Conservation (phyloP, 2,329 filamentous ascomycete species). For the Phialophora verrucosa region DNA sequence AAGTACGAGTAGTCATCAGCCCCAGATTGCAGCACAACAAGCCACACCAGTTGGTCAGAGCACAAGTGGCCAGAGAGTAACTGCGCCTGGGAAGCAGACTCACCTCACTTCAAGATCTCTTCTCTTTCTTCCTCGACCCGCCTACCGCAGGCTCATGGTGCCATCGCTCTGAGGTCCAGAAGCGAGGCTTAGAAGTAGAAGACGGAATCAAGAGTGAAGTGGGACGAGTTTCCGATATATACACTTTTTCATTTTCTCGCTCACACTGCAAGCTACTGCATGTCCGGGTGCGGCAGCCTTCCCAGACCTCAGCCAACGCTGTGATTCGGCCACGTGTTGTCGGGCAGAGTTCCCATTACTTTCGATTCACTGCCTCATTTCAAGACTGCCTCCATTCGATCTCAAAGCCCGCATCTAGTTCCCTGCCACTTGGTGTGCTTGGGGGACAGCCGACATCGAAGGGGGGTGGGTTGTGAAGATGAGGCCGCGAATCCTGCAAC, state of each 20-base stretch:
- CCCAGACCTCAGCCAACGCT: constrained; percentile 17
- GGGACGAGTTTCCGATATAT: constrained; percentile 29
- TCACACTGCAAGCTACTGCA: constrained; percentile 32
- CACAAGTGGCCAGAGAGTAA: constrained; percentile 4
- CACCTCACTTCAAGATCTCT: constrained; percentile 8
- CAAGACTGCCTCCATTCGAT: constrained; percentile 8
- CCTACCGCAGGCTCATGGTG: constrained; percentile 37
- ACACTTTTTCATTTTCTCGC: constrained; percentile 22
- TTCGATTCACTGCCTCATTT: constrained; percentile 21
- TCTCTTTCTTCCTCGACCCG: constrained; percentile 27
- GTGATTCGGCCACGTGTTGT: constrained; percentile 37
- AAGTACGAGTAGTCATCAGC: constrained; percentile 7
- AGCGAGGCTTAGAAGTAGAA: constrained; percentile 16
- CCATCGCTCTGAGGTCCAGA: constrained; percentile 27
- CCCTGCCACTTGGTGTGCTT: constrained; percentile 4
- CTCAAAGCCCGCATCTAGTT: background rate
- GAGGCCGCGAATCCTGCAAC: constrained; percentile 69
- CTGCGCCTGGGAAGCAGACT: constrained; percentile 5
- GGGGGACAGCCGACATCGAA: background rate
- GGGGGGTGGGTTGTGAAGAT: constrained; percentile 57
- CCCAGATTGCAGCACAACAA: background rate
- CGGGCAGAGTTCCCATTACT: constrained; percentile 26
- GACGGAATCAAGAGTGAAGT: constrained; percentile 23
- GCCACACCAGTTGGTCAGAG: constrained; percentile 14
- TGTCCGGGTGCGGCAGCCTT: constrained; percentile 18